Percentiles rank a stretch among this genome's conserved stretches.
Evolutionary conservation across 768 basidiomycete species (phyloP).

Genomic region (Boletus sp.): DNA sequence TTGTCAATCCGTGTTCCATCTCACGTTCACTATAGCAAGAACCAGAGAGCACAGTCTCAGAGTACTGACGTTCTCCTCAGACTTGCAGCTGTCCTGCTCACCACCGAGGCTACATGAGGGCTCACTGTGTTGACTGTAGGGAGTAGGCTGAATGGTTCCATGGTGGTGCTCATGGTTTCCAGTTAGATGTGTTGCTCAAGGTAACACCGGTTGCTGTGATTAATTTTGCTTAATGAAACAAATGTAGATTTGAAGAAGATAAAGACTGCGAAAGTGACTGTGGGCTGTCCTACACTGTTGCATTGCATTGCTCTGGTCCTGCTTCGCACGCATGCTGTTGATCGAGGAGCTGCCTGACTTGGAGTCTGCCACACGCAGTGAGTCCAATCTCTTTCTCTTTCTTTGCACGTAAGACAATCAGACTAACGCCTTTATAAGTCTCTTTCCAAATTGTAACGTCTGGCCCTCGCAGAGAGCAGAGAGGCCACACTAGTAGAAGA

Average conservation of each 20-base stretch:
- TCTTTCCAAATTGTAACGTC: slow-evolving; percentile 73
- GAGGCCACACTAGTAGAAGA: too few species aligned
- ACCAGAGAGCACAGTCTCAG: too few species aligned
- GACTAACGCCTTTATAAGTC: slow-evolving; percentile 43
- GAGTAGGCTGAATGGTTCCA: slow-evolving; percentile 82
- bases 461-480: too few species aligned
- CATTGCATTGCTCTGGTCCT: slow-evolving; percentile 83
- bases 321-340: slow-evolving; percentile 61
- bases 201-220: slow-evolving; percentile 35
- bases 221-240: background rate
- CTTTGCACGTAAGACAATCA: background rate
- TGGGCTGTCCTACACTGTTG: slow-evolving; percentile 82
- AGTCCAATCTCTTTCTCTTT: too few species aligned
- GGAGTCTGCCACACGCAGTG: slow-evolving; percentile 81
- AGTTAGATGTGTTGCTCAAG: slow-evolving; percentile 78
- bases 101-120: too few species aligned
- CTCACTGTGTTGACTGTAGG: slow-evolving; percentile 75
- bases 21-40: too few species aligned
- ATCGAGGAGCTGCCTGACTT: slow-evolving; percentile 78
- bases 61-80: too few species aligned
- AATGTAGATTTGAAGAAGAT: slow-evolving; percentile 79
- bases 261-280: slow-evolving; percentile 63
- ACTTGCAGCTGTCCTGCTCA: too few species aligned
- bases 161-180: slow-evolving; percentile 83
- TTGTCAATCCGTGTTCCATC: too few species aligned